Evolutionary conservation across 208 protist species (phyloP), one percentile per base, ranked within the genome.

Genomic region (Crithidia brevicula): DNA sequence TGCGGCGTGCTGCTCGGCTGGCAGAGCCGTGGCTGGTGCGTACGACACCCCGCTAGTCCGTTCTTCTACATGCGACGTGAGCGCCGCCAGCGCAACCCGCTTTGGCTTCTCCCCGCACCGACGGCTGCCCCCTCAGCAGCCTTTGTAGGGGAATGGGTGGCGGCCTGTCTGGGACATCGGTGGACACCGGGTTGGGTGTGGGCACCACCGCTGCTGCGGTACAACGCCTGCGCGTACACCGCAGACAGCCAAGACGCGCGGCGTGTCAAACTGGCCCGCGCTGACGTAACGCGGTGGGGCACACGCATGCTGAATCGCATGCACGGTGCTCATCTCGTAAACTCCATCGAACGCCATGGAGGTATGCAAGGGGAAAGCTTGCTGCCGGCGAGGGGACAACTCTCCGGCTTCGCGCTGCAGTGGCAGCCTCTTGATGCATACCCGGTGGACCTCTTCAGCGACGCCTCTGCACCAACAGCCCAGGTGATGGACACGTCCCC

Each of bases 41-140:
- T 5, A 16, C 65, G 33, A 3, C 63, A 43, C 40, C 22, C 45
- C 3, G 20, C 51, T 23, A 31, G 22, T 1, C 15, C 52, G n/a
- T n/a, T n/a, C n/a, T n/a, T n/a, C 16, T 59, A 57, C 51, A 18
- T 27, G 4, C 63, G 47, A 4, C 65, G 56, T 16, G 74, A 79
- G 22, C 46, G 53, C 2, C 63, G 53, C 13, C 45, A 51, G 31
- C 66, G 66, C n/a, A 71, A 79, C 43, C 52, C 77, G 23, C 22
- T 77, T 28, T 56, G 56, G 66, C 72, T 83, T 18, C 58, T 83
- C n/a, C 77, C 77, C 9, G 73, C 62, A 15, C 61, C 61, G 4
- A 20, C 58, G n/a, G 3, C 49, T 1, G 10, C 38, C 10, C 3
- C 23, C 3, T 40, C 47, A n/a, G 10, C 23, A 34, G 4, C 23